phyloP scores from a whole-genome alignment of 2,329 filamentous ascomycete genomes.

The Calonectria leucothoes region DNA sequence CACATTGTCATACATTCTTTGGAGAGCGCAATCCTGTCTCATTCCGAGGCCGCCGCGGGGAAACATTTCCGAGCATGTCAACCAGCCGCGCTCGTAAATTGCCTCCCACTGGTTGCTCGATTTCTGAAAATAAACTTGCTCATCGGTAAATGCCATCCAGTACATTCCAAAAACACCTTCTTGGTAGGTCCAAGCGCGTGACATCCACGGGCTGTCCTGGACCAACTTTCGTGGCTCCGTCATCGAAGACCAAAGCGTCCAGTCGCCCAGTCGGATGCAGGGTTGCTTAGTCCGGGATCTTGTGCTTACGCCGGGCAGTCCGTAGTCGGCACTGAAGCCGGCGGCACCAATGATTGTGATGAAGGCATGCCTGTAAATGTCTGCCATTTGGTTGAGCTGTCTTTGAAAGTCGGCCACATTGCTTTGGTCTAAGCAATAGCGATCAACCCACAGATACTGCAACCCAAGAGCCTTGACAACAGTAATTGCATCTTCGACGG shows the following conservation, averaged over 20 bases:
- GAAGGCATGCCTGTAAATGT: slow-evolving; percentile 22
- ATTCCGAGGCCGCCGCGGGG: slow-evolving; percentile 15
- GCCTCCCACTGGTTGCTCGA: slow-evolving; percentile 22
- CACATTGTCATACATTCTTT: slow-evolving; percentile 19
- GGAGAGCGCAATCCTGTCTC: not conserved
- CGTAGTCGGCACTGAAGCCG: slow-evolving; percentile 22
- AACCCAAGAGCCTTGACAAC: slow-evolving; percentile 22
- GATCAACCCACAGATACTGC: slow-evolving; percentile 23
- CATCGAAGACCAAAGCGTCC: slow-evolving; percentile 23
- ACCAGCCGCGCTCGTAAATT: slow-evolving; percentile 18
- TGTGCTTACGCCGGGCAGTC: slow-evolving; percentile 17
- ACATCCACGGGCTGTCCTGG: slow-evolving; percentile 13
- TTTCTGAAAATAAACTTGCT: slow-evolving; percentile 23
- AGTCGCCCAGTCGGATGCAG: slow-evolving; percentile 13
- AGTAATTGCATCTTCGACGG: slow-evolving; percentile 19
- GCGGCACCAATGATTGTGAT: slow-evolving; percentile 17
- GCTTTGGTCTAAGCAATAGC: slow-evolving; percentile 24
- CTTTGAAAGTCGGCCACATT: slow-evolving; percentile 17
- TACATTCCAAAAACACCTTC: slow-evolving; percentile 21
- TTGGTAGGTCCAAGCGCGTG: slow-evolving; percentile 24
- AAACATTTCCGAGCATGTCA: slow-evolving; percentile 22
- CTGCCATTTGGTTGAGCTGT: slow-evolving; percentile 24
- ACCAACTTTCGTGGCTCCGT: slow-evolving; percentile 14
- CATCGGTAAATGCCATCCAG: slow-evolving; percentile 25
- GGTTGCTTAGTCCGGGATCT: slow-evolving; percentile 11